Percentiles rank a stretch among this genome's conserved stretches.
Conservation (phyloP, 495 filamentous ascomycete genomes). For the Venustampulla echinocandica region DNA sequence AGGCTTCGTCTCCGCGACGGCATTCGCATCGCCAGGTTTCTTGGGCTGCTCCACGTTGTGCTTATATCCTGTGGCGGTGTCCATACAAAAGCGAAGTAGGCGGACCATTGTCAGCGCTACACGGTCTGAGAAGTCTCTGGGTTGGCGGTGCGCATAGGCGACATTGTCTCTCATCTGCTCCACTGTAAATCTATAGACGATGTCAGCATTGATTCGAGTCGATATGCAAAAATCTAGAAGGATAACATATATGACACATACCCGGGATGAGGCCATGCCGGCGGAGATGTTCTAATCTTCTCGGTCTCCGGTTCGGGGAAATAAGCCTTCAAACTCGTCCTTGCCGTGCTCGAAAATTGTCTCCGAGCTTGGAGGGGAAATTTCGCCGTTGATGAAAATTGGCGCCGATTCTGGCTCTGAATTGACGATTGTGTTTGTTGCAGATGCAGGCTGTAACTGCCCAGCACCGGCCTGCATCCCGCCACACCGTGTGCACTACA, state of each 20-base stretch:
- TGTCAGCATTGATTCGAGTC: not conserved
- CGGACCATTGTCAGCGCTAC: constrained; percentile 54
- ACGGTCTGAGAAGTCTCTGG: constrained; percentile 58
- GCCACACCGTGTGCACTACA: too few species aligned
- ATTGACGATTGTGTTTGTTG: too few species aligned
- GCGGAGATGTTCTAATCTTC: constrained; percentile 37
- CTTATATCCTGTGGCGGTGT: constrained; percentile 62
- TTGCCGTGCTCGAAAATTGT: constrained; percentile 21
- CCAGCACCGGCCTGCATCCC: too few species aligned
- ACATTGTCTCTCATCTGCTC: constrained; percentile 54
- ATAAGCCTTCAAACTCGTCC: constrained; percentile 16
- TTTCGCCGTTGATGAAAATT: too few species aligned
- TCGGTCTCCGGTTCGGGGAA: constrained; percentile 21
- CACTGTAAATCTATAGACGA: constrained; percentile 44
- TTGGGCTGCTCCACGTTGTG: constrained; percentile 48
- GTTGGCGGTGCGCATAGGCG: constrained; percentile 56
- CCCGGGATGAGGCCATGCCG: constrained; percentile 63
- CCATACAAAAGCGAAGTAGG: constrained; percentile 56
- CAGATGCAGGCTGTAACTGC: too few species aligned
- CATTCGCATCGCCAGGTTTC: constrained; percentile 32
- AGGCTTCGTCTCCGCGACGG: constrained; percentile 30
- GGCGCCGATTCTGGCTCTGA: too few species aligned
- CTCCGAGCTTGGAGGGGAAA: too few species aligned
- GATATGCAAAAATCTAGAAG: too few species aligned
- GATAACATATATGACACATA: constrained; percentile 23